phyloP scores from a whole-genome alignment of 179 eudicot genomes.

The Pouteria campechiana region DNA sequence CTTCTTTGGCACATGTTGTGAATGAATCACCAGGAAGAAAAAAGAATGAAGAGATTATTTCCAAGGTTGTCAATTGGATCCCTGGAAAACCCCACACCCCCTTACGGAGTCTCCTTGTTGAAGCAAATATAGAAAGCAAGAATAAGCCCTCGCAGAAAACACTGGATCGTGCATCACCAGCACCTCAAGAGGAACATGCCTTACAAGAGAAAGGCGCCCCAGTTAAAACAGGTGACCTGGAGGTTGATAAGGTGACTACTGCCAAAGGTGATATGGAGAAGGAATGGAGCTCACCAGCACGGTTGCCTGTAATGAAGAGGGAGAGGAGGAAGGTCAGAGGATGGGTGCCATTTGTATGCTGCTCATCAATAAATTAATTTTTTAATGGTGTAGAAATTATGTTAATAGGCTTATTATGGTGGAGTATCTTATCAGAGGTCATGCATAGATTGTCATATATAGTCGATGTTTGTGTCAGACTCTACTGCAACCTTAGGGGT shows the following conservation, averaged over 20 bases:
- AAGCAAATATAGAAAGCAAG: constrained; percentile 27
- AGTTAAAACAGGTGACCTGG: constrained; percentile 15
- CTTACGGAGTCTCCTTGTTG: constrained; percentile 47
- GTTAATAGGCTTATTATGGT: no score
- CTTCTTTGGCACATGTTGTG: constrained; percentile 24
- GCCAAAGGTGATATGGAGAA: constrained; percentile 20
- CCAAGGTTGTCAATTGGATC: constrained; percentile 51
- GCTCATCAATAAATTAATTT: constrained; percentile 49
- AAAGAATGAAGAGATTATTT: constrained; percentile 48
- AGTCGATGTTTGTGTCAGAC: no score
- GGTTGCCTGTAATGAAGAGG: constrained; percentile 43
- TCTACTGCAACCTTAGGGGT: no score
- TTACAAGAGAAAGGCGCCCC: constrained; percentile 9
- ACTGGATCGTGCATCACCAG: no score
- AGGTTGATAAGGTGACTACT: constrained; percentile 4
- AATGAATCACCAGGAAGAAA: constrained; percentile 39
- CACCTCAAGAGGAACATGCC: constrained; percentile 16
- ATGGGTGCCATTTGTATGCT: constrained; percentile 60
- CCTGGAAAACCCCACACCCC: constrained; percentile 34
- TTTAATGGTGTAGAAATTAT: no score
- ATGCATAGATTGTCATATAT: no score
- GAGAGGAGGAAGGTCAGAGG: constrained; percentile 39
- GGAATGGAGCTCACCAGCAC: constrained; percentile 75
- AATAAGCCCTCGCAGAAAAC: no score
- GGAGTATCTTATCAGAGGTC: no score